Percentiles rank a stretch among this genome's conserved stretches.
Evolutionary conservation across 140 eudicot species (phyloP).

Genomic region (Erigeron philadelphicus): DNA sequence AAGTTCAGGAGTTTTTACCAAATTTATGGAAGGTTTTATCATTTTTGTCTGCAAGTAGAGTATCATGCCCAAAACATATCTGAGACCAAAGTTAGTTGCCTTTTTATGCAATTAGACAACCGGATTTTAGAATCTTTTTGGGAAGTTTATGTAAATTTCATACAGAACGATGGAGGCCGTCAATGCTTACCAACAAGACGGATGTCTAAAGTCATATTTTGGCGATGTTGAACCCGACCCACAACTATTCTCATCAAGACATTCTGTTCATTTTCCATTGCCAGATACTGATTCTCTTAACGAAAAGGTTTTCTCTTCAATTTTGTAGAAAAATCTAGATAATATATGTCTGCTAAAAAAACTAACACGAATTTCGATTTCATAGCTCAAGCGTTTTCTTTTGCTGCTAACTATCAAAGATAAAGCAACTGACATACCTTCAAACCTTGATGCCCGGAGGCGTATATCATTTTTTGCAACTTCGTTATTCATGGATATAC

Average conservation of each 20-base stretch:
- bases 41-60: not conserved
- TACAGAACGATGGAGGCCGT: slow-evolving; percentile 62
- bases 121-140: slow-evolving; percentile 6
- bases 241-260: slow-evolving; percentile 74
- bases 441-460: slow-evolving; percentile 82
- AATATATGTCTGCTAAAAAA: slow-evolving; percentile 19
- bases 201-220: slow-evolving; percentile 35
- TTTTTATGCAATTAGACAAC: not conserved
- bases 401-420: slow-evolving; percentile 81
- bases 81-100: not conserved
- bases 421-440: slow-evolving; percentile 73
- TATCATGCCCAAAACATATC: not conserved
- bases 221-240: slow-evolving; percentile 56
- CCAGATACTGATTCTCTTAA: slow-evolving; percentile 63
- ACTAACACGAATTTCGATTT: slow-evolving; percentile 25
- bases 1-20: not conserved
- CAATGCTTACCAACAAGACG: slow-evolving; percentile 42
- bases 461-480: slow-evolving; percentile 87
- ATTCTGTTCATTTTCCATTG: slow-evolving; percentile 84
- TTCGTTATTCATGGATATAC: slow-evolving; percentile 89
- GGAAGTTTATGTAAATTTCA: slow-evolving; percentile 16
- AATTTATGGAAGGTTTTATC: not conserved
- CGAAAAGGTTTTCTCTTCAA: slow-evolving; percentile 41
- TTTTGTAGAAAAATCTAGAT: not conserved
- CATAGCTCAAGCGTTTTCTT: slow-evolving; percentile 72